Evolutionary conservation across 768 basidiomycete species (phyloP).

Genomic region (Trametes coccinea): DNA sequence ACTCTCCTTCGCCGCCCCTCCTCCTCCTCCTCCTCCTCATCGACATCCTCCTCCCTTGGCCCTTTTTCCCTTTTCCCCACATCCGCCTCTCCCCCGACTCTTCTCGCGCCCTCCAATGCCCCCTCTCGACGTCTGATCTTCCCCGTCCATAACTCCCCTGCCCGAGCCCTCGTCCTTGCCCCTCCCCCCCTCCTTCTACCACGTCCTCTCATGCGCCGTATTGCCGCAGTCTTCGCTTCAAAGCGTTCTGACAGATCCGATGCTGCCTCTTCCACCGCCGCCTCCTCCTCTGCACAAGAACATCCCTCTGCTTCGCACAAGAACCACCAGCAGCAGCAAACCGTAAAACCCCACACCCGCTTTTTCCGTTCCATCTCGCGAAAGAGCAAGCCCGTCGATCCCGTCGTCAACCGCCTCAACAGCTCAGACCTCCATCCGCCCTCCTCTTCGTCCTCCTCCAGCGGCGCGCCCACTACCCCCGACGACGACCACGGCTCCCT

Average conservation of each 20-base stretch:
- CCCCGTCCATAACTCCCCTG: neutral
- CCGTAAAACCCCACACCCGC: constrained; percentile 21
- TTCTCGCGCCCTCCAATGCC: constrained; percentile 17
- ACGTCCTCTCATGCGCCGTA: constrained; percentile 21
- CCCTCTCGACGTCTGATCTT: constrained; percentile 16
- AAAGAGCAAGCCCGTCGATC: constrained; percentile 33
- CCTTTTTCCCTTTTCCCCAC: constrained; percentile 11
- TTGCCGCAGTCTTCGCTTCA: constrained; percentile 55
- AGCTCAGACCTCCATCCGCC: constrained; percentile 23
- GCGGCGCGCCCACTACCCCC: constrained; percentile 55
- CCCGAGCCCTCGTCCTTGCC: neutral
- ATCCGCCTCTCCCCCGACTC: neutral
- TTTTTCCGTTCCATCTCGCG: constrained; percentile 31
- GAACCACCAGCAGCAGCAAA: constrained; percentile 3
- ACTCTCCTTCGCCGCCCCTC: neutral
- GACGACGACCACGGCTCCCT: constrained; percentile 42
- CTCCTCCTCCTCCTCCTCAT: constrained; percentile 15
- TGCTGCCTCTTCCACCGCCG: constrained; percentile 26
- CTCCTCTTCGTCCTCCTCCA: constrained; percentile 58
- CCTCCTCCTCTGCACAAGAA: constrained; percentile 19
- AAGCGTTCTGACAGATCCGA: constrained; percentile 45
- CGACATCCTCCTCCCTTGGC: constrained; percentile 3
- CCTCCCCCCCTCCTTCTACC: neutral
- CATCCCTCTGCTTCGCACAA: constrained; percentile 6
- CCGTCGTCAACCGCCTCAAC: constrained; percentile 34